Evolutionary conservation across 805 yeast genomes (phyloP).

Genomic region (Scheffersomyces amazonensis): DNA sequence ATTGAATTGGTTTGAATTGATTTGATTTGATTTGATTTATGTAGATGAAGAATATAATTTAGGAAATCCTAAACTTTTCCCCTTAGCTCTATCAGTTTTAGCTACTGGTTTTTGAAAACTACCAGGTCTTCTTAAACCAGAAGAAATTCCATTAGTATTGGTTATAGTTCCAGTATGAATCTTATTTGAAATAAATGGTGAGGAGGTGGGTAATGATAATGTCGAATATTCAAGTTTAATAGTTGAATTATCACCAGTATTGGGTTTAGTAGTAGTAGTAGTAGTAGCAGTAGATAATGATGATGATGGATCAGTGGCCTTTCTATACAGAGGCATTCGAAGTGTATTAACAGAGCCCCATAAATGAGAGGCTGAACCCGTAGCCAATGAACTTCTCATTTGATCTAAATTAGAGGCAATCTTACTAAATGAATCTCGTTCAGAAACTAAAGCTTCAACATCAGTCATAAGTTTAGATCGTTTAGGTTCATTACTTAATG

Average conservation of each 20-base stretch:
- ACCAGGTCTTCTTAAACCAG: constrained; percentile 30
- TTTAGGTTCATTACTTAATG: not conserved
- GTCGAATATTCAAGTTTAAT: constrained; percentile 12
- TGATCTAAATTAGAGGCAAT: constrained; percentile 11
- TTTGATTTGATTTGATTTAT: not conserved
- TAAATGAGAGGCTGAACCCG: constrained; percentile 4
- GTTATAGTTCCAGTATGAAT: constrained; percentile 8
- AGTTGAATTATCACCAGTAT: constrained; percentile 2
- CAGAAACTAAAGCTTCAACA: constrained; percentile 1
- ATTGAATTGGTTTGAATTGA: too few relatives aligned
- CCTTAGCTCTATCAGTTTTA: constrained; percentile 12
- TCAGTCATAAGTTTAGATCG: not conserved
- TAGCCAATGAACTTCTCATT: constrained; percentile 10
- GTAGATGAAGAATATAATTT: constrained; percentile 20
- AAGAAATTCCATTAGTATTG: not conserved
- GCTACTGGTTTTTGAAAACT: constrained; percentile 29
- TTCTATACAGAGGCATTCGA: constrained; percentile 25
- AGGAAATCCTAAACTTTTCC: constrained; percentile 22
- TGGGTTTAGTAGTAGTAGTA: too few relatives aligned
- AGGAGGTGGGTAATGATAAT: constrained; percentile 14
- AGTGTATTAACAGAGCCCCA: constrained; percentile 11
- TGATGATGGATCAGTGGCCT: too few relatives aligned
- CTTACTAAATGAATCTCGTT: constrained; percentile 9
- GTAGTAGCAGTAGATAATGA: too few relatives aligned
- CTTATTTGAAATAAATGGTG: constrained; percentile 32